These are phyloP conservation scores for Ophiosphaerella korrae DNA, from an alignment of 2,329 filamentous ascomycete genomes.

Conservation along the genomic window DNA sequence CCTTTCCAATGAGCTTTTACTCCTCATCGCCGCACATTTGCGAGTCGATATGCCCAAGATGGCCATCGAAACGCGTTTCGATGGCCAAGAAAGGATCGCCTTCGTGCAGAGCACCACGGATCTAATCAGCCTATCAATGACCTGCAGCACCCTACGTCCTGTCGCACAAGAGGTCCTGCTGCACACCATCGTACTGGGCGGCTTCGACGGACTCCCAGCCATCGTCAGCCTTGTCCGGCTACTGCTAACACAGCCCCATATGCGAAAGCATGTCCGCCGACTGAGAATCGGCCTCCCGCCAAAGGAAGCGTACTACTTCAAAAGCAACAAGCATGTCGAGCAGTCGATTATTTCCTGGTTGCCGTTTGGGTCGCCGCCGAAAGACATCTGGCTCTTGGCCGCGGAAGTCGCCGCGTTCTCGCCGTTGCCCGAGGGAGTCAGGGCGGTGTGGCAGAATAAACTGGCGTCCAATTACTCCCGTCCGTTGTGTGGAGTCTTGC, in stretches of 20 bases:
- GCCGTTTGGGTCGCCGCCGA: background rate
- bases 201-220: constrained; percentile 1
- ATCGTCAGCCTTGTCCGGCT: constrained; percentile 3
- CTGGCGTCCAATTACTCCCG: background rate
- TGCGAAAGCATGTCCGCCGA: background rate
- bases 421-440: background rate
- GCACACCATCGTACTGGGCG: constrained; percentile 10
- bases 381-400: background rate
- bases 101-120: background rate
- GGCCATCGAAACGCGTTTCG: constrained; percentile 1
- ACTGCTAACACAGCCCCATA: background rate
- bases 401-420: background rate
- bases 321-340: background rate
- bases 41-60: background rate
- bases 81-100: constrained; percentile 1
- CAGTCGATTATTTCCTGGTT: background rate
- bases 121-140: background rate
- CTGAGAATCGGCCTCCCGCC: constrained; percentile 3
- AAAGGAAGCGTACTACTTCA: background rate
- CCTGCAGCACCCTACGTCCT: constrained; percentile 5
- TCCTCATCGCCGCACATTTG: constrained; percentile 2
- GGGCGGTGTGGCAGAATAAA: background rate
- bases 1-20: background rate
- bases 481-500: constrained; percentile 3
- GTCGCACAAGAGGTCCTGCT: constrained; percentile 9